Conservation (phyloP, 192 early-diverging fungal species). For the Gamsiella multidivaricata region DNA sequence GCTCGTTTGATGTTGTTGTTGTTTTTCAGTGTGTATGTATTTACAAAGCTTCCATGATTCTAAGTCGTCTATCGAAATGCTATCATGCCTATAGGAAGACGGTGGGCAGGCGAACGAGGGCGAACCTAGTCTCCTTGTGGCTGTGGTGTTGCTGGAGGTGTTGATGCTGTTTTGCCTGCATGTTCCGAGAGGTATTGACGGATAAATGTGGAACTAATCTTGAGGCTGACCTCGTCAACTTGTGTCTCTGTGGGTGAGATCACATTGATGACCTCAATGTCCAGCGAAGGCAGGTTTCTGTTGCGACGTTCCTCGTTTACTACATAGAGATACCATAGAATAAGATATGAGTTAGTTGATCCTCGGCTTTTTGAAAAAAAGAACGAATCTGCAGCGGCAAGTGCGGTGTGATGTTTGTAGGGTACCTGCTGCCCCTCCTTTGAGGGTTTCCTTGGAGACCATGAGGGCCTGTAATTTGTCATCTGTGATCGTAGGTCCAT, state of each 20-base stretch:
- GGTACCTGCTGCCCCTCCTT: conserved; percentile 77
- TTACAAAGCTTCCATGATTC: no score
- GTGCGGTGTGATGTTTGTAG: no score
- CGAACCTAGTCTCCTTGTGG: no score
- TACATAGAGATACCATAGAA: no score
- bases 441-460: conserved; percentile 83
- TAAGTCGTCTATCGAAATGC: no score
- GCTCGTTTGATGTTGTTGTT: no score
- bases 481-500: conserved; percentile 86
- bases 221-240: conserved; percentile 59
- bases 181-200: conserved; percentile 64
- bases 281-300: conserved; percentile 62
- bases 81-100: no score
- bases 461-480: conserved; percentile 81
- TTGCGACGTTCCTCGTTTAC: conserved; percentile 83
- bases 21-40: no score
- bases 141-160: no score
- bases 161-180: background rate
- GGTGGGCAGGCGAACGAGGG: no score
- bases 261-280: conserved; percentile 79
- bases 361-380: no score
- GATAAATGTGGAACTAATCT: conserved; percentile 86
- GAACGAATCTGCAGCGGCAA: background rate
- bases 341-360: background rate
- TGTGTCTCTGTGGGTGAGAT: conserved; percentile 59